Evolutionary conservation across 176 grass and related monocot species (phyloP).

Genomic region (Paspalum notatum): DNA sequence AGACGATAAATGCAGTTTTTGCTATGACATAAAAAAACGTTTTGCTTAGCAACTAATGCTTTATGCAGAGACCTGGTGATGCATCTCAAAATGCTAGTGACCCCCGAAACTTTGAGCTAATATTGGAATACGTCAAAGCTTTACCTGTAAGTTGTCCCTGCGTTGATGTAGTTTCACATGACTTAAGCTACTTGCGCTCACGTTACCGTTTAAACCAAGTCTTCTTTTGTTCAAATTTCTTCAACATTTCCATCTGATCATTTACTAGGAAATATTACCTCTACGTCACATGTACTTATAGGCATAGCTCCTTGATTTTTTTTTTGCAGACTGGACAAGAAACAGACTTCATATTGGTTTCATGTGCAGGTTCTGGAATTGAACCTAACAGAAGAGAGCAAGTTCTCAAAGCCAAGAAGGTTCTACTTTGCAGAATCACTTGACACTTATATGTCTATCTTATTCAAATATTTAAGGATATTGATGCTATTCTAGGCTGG

Average conservation of each 20-base stretch:
- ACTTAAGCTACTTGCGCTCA: slow-evolving; percentile 2
- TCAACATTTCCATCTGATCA: slow-evolving; percentile 21
- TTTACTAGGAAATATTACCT: slow-evolving; percentile 6
- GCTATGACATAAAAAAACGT: slow-evolving; percentile 17
- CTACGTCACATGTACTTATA: slow-evolving; percentile 39
- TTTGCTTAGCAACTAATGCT: slow-evolving; percentile 30
- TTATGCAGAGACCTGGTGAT: slow-evolving; percentile 81
- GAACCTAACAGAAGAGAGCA: slow-evolving; percentile 88
- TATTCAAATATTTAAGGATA: slow-evolving; percentile 33
- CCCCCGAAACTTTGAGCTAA: slow-evolving; percentile 87
- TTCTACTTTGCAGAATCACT: slow-evolving; percentile 40
- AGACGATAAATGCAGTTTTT: not conserved
- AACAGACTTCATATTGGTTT: slow-evolving; percentile 94
- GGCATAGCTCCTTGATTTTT: slow-evolving; percentile 15
- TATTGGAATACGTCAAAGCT: slow-evolving; percentile 94
- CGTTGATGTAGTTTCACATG: not conserved
- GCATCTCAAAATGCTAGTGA: slow-evolving; percentile 70
- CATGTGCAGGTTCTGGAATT: slow-evolving; percentile 91
- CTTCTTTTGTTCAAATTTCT: slow-evolving; percentile 12
- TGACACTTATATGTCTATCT: slow-evolving; percentile 15
- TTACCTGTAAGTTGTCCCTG: slow-evolving; percentile 75
- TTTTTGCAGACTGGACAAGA: slow-evolving; percentile 76
- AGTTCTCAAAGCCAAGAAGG: slow-evolving; percentile 98
- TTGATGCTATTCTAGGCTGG: slow-evolving; percentile 62
- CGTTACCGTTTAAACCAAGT: not conserved